phyloP scores from a whole-genome alignment of 331 rosid species.

The Quercus tomentella region DNA sequence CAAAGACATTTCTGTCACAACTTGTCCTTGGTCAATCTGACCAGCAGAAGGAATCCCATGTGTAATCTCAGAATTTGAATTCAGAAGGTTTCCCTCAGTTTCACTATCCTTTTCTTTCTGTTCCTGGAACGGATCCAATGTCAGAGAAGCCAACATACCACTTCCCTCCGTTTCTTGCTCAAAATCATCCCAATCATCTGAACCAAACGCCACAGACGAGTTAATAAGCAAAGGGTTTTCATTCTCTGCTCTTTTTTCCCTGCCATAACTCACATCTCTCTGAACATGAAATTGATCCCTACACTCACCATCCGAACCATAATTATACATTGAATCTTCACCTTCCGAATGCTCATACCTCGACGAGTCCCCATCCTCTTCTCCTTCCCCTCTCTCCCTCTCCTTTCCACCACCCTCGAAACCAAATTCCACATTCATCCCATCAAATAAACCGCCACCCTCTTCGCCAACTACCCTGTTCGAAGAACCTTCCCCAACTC shows the following conservation, averaged over 20 bases:
- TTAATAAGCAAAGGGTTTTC: conserved; percentile 70
- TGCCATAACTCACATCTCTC: conserved; percentile 8
- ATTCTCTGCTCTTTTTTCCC: conserved; percentile 27
- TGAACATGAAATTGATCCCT: conserved; percentile 19
- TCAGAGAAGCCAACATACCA: conserved; percentile 15
- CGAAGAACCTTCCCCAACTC: conserved; percentile 21
- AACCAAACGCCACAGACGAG: conserved; percentile 82
- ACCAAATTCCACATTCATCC: conserved; percentile 8
- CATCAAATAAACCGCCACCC: conserved; percentile 7
- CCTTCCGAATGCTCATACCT: conserved; percentile 58
- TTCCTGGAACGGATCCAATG: conserved; percentile 20
- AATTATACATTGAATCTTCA: conserved; percentile 58
- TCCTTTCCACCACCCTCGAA: conserved; percentile 17
- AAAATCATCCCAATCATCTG: conserved; percentile 77
- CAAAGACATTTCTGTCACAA: conserved; percentile 7
- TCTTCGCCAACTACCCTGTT: conserved; percentile 12
- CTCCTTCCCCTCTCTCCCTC: conserved; percentile 35
- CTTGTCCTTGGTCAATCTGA: conserved; percentile 25
- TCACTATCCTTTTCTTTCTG: conserved; percentile 18
- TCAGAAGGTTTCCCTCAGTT: conserved; percentile 8
- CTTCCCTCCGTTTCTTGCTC: conserved; percentile 37
- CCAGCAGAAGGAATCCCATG: conserved; percentile 9
- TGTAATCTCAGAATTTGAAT: conserved; percentile 12
- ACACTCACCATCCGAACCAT: conserved; percentile 41
- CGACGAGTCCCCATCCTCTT: conserved; percentile 38